Percentiles rank a stretch among this genome's conserved stretches.
These are phyloP conservation scores for Camellia lanceoleosa DNA, from an alignment of 148 eudicot genomes.

Conservation along the genomic window DNA sequence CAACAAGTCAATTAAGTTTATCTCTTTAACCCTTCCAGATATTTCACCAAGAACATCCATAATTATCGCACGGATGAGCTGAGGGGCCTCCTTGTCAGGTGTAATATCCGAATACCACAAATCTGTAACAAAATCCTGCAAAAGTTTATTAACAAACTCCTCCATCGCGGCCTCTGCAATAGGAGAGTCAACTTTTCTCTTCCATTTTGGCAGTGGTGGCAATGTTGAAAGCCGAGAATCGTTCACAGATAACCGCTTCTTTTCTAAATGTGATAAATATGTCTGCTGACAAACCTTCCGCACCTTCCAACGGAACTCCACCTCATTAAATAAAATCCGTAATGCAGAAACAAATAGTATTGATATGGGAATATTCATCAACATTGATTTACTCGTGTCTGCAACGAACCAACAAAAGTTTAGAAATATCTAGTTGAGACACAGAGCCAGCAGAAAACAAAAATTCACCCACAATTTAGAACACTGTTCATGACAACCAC, in stretches of 20 bases:
- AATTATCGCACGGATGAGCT: conserved; percentile 59
- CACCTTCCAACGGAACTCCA: conserved; percentile 71
- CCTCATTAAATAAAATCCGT: conserved; percentile 35
- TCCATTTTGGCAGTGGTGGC: conserved; percentile 75
- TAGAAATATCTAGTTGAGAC: too few species aligned
- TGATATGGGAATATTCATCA: too few species aligned
- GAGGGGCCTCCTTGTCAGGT: conserved; percentile 94
- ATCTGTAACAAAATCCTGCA: conserved; percentile 84
- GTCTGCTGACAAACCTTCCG: conserved; percentile 18
- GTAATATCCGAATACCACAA: conserved; percentile 93
- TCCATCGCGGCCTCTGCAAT: conserved; percentile 78
- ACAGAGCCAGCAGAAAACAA: too few species aligned
- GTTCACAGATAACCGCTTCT: conserved; percentile 74
- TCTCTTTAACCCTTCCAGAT: conserved; percentile 76
- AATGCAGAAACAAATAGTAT: too few species aligned
- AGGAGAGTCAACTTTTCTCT: conserved; percentile 84
- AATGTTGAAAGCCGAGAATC: conserved; percentile 65
- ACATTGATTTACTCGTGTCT: too few species aligned
- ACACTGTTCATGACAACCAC: too few species aligned
- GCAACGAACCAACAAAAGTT: too few species aligned
- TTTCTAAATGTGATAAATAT: conserved; percentile 45
- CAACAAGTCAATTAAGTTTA: conserved; percentile 88
- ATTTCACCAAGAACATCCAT: conserved; percentile 93
- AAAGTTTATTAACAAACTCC: conserved; percentile 68
- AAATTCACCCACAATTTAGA: too few species aligned